Conservation (phyloP, 179 eudicot genomes). For the Silene vulgaris region DNA sequence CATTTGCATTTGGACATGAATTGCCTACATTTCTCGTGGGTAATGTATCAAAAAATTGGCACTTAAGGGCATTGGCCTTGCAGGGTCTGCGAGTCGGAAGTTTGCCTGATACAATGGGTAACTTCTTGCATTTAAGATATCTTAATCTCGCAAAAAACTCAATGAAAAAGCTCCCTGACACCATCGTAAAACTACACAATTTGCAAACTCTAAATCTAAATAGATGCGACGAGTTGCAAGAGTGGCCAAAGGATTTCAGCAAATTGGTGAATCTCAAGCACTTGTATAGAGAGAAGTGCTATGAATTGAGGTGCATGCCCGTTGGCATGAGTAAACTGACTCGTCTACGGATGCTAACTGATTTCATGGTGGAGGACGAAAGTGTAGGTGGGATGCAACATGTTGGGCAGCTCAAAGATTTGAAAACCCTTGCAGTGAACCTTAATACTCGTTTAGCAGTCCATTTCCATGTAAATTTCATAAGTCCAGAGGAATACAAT, state of each 20-base stretch:
- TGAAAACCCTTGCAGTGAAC: slow-evolving; percentile 1
- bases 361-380: neutral
- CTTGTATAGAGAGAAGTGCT: neutral
- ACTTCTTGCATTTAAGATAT: slow-evolving; percentile 23
- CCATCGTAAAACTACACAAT: slow-evolving; percentile 24
- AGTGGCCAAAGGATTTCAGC: slow-evolving; percentile 9
- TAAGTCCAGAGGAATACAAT: neutral
- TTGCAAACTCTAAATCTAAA: slow-evolving; percentile 21
- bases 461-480: neutral
- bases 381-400: neutral
- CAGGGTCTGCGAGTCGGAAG: neutral
- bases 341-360: neutral
- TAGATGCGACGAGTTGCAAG: neutral
- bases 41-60: neutral
- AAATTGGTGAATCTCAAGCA: slow-evolving; percentile 23
- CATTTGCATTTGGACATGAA: too few species aligned
- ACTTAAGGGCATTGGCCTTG: slow-evolving; percentile 22
- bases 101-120: slow-evolving; percentile 17
- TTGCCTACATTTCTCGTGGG: too few species aligned
- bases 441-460: neutral
- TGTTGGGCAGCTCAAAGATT: neutral
- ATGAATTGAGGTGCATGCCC: neutral
- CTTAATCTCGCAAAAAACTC: neutral
- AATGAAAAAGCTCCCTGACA: slow-evolving; percentile 14
- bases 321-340: neutral